A percentile compares a stretch with the other conserved stretches of the same genome.
Evolutionary conservation across 306 rosid species (phyloP).

Genomic region (Ceratonia siliqua): DNA sequence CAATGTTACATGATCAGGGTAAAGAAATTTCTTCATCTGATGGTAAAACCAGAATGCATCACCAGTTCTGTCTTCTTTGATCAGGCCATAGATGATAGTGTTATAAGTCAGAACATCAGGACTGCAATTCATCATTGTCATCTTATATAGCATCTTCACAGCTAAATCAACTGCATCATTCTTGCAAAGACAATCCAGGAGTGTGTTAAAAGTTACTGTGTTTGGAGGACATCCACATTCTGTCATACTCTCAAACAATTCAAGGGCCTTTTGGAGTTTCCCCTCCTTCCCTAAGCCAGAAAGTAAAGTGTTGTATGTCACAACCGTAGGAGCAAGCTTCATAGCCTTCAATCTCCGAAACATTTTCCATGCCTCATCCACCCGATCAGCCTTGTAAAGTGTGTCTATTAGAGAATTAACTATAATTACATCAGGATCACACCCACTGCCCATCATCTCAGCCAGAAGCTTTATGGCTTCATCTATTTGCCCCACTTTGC

Average conservation of each 20-base stretch:
- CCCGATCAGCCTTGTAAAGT: constrained; percentile 86
- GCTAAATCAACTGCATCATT: constrained; percentile 79
- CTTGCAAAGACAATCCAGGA: constrained; percentile 88
- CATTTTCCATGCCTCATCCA: constrained; percentile 87
- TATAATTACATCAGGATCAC: constrained; percentile 83
- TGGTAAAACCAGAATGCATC: constrained; percentile 92
- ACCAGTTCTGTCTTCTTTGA: constrained; percentile 58
- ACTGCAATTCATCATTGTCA: constrained; percentile 67
- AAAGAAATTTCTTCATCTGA: constrained; percentile 87
- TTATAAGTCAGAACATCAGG: constrained; percentile 92
- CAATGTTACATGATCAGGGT: constrained; percentile 82
- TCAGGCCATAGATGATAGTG: constrained; percentile 76
- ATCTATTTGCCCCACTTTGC: constrained; percentile 80
- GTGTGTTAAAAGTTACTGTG: constrained; percentile 74
- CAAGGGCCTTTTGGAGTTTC: constrained; percentile 55
- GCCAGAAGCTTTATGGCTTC: constrained; percentile 67
- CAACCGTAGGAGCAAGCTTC: constrained; percentile 85
- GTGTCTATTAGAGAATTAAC: constrained; percentile 80
- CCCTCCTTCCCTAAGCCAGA: constrained; percentile 86
- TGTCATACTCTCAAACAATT: constrained; percentile 72
- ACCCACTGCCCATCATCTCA: constrained; percentile 69
- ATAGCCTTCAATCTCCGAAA: constrained; percentile 77
- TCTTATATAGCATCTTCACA: constrained; percentile 63
- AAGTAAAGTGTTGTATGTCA: constrained; percentile 88
- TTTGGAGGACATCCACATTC: constrained; percentile 80